Base-by-base conservation (phyloP, 2,329 filamentous ascomycete species). In the Dothidotthia symphoricarpi region DNA sequence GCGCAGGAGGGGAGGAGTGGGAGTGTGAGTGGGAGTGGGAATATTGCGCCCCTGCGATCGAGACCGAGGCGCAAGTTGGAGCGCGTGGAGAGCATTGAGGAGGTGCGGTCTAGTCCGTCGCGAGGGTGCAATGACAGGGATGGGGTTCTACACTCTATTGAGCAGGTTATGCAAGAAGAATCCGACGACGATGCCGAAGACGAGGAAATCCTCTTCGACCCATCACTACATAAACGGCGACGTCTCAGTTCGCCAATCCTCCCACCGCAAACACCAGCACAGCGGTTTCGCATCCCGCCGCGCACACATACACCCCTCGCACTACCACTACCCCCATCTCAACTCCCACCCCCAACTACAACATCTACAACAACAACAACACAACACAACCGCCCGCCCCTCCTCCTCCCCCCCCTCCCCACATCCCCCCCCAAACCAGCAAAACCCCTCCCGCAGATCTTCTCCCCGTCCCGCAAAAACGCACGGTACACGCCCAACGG, bases 391-490 rank as follows among this genome's bases (percentile, higher is more conserved):
- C 63, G 68, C 29, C 68, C 69, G 8, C 49, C 61, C 12, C 72
- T 72, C 55, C 49, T 71, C 29, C 59, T 64, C 40, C 63, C 67
- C 2, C 52, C 61, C 2, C 41, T 49, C 3, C 58, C 59, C 10
- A 53, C 61, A 3, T 59, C 56, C 10, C 59, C 63, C 2, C 47
- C 38, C 6, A 48, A 49, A 22, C 39, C 47, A 29, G 31, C 45
- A 11, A 59, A 61, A 4, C 73, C 74, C 0, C 59, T 75, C 0
- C 75, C 76, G 1, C 72, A 76, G 27, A 67, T 72, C 26, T 80
- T 80, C 56, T 78, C 75, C 0, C 76, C 77, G 1, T 71, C 73
- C 31, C 67, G 74, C 16, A 70, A 70, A 41, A 70, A 68, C 0
- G 68, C 74, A 44, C 73, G 73, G 48, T 78, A 74, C 45, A 30